Evolutionary conservation across 345 rosid genomes (phyloP).

Genomic region (Citrus maxima): DNA sequence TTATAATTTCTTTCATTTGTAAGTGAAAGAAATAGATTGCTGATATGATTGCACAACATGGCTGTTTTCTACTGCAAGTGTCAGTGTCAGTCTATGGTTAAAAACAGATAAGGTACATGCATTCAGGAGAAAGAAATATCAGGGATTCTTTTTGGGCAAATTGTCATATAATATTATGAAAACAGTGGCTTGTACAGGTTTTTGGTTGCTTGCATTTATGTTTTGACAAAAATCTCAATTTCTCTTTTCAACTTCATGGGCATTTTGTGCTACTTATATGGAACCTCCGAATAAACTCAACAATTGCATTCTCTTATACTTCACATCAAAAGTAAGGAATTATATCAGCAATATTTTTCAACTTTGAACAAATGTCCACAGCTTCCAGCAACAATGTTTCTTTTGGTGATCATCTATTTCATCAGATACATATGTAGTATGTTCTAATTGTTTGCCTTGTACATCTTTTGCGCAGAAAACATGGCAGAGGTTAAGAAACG

Average conservation of each 20-base stretch:
- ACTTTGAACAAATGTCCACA: background rate
- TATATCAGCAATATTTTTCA: background rate
- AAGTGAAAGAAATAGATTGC: background rate
- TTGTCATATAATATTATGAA: background rate
- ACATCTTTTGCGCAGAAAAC: conserved; percentile 54
- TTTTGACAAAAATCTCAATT: background rate
- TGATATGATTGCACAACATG: background rate
- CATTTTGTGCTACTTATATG: background rate
- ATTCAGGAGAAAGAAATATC: background rate
- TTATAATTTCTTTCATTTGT: background rate
- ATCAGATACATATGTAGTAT: background rate
- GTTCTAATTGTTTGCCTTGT: background rate
- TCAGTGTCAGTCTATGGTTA: background rate
- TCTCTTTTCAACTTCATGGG: background rate
- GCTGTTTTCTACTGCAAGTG: background rate
- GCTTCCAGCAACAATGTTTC: background rate
- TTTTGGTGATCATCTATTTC: background rate
- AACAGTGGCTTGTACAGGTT: background rate
- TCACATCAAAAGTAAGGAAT: background rate
- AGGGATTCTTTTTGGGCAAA: background rate
- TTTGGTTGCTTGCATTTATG: background rate
- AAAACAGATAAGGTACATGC: background rate
- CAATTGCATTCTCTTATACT: background rate
- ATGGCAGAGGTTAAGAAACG: conserved; percentile 69
- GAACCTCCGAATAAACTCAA: background rate